Evolutionary conservation across 1,284 basidiomycete species (phyloP).

Genomic region (Pseudomicrostroma phylloplanum): DNA sequence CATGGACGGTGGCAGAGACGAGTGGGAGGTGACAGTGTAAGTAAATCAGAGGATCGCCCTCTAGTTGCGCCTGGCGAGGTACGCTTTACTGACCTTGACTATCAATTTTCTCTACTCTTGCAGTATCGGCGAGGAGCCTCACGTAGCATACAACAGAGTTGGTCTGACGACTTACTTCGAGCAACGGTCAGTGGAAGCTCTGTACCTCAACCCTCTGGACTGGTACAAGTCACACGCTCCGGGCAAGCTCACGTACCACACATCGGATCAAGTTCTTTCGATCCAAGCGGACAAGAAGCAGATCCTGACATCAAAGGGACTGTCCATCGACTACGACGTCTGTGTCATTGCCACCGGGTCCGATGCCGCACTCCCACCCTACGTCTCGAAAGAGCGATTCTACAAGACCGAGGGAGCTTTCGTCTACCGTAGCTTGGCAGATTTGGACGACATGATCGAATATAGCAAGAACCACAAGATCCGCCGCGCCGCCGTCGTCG

Average conservation of each 20-base stretch:
- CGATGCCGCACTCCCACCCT: constrained; percentile 63
- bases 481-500: constrained; percentile 60
- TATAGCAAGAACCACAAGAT: constrained; percentile 54
- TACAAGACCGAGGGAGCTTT: constrained; percentile 60
- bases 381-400: constrained; percentile 55
- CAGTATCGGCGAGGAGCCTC: constrained; percentile 60
- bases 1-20: constrained; percentile 27
- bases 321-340: constrained; percentile 59
- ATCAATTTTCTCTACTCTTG: background rate
- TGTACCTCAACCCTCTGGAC: constrained; percentile 61
- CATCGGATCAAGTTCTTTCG: constrained; percentile 52
- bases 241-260: constrained; percentile 43
- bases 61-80: background rate
- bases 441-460: constrained; percentile 35
- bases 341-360: constrained; percentile 64
- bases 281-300: constrained; percentile 56
- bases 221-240: constrained; percentile 58
- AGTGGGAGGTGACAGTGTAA: constrained; percentile 30
- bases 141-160: constrained; percentile 61
- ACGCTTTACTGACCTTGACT: background rate
- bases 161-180: constrained; percentile 64
- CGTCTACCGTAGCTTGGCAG: constrained; percentile 64
- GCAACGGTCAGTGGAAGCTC: constrained; percentile 61
- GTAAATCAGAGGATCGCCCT: background rate
- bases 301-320: constrained; percentile 57